Base-by-base conservation (phyloP, 2,329 filamentous ascomycete genomes). In the Daldinia sp. region DNA sequence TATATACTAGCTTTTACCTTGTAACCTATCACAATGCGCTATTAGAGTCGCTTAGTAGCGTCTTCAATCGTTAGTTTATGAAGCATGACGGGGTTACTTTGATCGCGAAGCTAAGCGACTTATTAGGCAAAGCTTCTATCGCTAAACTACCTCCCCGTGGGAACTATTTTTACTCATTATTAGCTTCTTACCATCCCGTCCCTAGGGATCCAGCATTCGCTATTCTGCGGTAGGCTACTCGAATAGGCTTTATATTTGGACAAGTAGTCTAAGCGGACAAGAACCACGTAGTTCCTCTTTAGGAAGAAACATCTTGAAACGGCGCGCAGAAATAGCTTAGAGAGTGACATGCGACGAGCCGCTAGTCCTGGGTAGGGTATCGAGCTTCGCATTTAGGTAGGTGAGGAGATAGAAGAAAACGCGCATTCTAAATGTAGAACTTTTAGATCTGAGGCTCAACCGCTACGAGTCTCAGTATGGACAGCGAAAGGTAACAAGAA, bases 351-450 rank as follows among this genome's bases (percentile, higher is more conserved):
- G 39, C 21, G 39, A 45, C 13, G 13, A 45, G 11, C 21, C 21
- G 6, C 21, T 45, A 45, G 39, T 7, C 21, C 21, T 45, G 39
- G 21, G 39, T 45, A 45, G n/a, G 39, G 39, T 15, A 27, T 48
- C 10, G 25, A 32, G 11, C 9, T 13, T 7, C n/a, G 27, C 15
- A 48, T 30, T 48, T 19, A 27, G n/a, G 25, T 8, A 27, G 8
- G 29, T 32, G 29, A 7, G 11, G 27, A 37, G 5, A 45, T 55
- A 8, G 47, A 48, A 49, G 29, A 50, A 34, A 19, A 29, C 29
- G 43, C 45, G 34, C 35, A 27, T 34, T 50, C 58, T 58, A 54
- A 58, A 35, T 58, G 58, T 37, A 58, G 43, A 43, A 62, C n/a
- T n/a, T n/a, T n/a, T n/a, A n/a, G n/a, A n/a, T 11, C 54, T 11